These are phyloP conservation scores for Bruguiera sexangula DNA, from an alignment of 345 rosid genomes.

Conservation along the genomic window DNA sequence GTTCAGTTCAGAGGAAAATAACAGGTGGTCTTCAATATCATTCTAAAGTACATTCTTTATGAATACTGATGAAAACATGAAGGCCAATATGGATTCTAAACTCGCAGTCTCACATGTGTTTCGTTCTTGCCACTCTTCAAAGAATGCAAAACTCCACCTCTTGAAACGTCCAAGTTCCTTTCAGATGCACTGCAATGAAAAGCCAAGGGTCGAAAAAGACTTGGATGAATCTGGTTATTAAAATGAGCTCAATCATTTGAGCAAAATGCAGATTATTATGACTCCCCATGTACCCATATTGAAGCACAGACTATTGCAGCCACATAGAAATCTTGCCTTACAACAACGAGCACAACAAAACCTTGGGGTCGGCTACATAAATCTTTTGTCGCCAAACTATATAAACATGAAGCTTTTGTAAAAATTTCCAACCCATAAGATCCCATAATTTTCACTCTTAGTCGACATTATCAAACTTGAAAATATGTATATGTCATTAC, in stretches of 20 bases:
- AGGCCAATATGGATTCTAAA: conserved; percentile 1
- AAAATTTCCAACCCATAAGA: not conserved
- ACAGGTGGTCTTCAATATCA: not conserved
- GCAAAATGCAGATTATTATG: not conserved
- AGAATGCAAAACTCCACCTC: conserved; percentile 29
- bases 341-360: not conserved
- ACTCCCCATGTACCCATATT: not conserved
- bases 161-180: conserved; percentile 37
- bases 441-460: not conserved
- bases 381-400: not conserved
- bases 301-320: too few species aligned
- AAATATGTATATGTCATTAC: too few species aligned
- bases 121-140: conserved; percentile 32
- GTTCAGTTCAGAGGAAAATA: conserved; percentile 15
- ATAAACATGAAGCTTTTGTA: not conserved
- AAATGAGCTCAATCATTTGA: not conserved
- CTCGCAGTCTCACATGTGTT: conserved; percentile 41
- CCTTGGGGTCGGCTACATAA: too few species aligned
- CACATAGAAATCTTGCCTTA: not conserved
- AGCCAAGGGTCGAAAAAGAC: conserved; percentile 13
- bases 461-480: not conserved
- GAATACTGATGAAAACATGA: not conserved
- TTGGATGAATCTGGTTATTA: conserved; percentile 3
- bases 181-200: conserved; percentile 64
- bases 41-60: not conserved